phyloP scores from a whole-genome alignment of 2,329 filamentous ascomycete species.

The Trichoderma atrobrunneum region DNA sequence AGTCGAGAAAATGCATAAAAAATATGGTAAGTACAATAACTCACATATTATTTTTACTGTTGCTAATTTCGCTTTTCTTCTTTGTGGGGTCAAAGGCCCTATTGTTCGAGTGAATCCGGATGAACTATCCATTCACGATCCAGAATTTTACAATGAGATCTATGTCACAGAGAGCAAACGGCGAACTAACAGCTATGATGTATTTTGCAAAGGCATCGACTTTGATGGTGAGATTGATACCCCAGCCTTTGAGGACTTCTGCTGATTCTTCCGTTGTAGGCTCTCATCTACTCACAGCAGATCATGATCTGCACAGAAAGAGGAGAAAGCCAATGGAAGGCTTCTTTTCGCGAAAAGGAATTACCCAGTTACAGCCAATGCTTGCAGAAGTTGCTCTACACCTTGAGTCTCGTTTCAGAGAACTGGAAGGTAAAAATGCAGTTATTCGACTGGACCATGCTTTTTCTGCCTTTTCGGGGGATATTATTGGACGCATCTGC shows the following conservation, averaged over 20 bases:
- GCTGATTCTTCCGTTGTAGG: background rate
- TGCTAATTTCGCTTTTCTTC: background rate
- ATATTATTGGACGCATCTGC: background rate
- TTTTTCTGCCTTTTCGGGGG: background rate
- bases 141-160: slow-evolving; percentile 28
- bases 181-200: background rate
- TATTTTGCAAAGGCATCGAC: background rate
- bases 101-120: slow-evolving; percentile 34
- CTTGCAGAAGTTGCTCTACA: background rate
- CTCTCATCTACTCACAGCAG: background rate
- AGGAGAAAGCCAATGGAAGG: background rate
- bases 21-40: slow-evolving; percentile 26
- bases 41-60: background rate
- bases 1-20: slow-evolving; percentile 29
- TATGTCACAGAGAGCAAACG: slow-evolving; percentile 22
- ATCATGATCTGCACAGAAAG: background rate
- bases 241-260: fast-evolving
- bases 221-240: background rate
- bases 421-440: background rate
- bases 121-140: slow-evolving; percentile 32
- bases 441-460: background rate
- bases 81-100: slow-evolving; percentile 23
- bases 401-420: background rate
- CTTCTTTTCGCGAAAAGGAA: background rate
- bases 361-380: background rate